Evolutionary conservation across 495 filamentous ascomycete species (phyloP).

Genomic region (Entonaema liquescens): DNA sequence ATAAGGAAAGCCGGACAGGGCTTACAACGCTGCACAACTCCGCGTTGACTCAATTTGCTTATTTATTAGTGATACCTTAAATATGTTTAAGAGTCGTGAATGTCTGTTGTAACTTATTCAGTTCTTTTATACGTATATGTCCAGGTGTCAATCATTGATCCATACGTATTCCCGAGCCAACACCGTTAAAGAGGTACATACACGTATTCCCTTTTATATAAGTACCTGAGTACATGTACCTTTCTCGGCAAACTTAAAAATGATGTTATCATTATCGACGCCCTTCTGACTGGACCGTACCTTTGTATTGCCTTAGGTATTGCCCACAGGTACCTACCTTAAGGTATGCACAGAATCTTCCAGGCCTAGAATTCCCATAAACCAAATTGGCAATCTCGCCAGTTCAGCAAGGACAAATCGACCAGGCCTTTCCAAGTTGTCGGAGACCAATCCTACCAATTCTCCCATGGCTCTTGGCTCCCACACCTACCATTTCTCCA

Average conservation of each 20-base stretch:
- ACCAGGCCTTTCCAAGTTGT: slow-evolving; percentile 41
- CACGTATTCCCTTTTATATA: neutral
- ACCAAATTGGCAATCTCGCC: slow-evolving; percentile 22
- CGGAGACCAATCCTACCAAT: slow-evolving; percentile 43
- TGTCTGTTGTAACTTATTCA: too few relatives aligned
- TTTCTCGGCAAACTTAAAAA: slow-evolving; percentile 10
- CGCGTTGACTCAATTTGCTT: neutral
- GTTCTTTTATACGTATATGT: too few relatives aligned
- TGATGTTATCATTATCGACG: slow-evolving; percentile 18
- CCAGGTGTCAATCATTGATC: neutral
- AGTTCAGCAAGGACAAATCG: slow-evolving; percentile 13
- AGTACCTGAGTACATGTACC: neutral
- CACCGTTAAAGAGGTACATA: neutral
- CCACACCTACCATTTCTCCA: slow-evolving; percentile 43
- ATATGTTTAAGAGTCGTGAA: neutral
- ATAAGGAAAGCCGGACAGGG: neutral
- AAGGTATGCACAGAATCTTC: slow-evolving; percentile 34
- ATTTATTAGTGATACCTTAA: neutral
- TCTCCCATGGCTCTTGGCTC: slow-evolving; percentile 23
- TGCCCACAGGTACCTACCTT: neutral
- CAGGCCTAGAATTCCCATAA: slow-evolving; percentile 24
- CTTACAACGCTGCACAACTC: neutral
- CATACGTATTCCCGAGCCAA: neutral
- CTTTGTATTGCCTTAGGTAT: slow-evolving; percentile 6
- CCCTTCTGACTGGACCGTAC: slow-evolving; percentile 13